These are phyloP conservation scores for Zizania latifolia DNA, from an alignment of 176 grass and related monocot genomes.

Conservation along the genomic window DNA sequence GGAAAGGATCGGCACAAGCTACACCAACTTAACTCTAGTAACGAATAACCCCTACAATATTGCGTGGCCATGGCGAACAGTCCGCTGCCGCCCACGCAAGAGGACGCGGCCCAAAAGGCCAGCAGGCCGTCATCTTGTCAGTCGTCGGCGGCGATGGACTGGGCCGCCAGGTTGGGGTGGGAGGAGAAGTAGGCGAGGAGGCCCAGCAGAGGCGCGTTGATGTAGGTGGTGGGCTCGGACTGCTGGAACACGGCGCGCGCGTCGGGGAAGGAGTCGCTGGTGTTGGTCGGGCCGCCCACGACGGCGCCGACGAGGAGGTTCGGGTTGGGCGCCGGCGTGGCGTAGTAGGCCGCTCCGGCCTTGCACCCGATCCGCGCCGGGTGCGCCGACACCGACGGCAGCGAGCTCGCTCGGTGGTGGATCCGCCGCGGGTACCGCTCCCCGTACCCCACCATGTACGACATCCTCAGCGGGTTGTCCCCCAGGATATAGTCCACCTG, in stretches of 20 bases:
- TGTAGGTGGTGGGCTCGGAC: conserved; percentile 85
- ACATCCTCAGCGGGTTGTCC: conserved; percentile 85
- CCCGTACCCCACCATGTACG: conserved; percentile 95
- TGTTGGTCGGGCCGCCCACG: conserved; percentile 72
- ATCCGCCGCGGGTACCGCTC: conserved; percentile 58
- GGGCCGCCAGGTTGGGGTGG: conserved; percentile 41
- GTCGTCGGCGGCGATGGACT: background rate
- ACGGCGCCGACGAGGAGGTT: conserved; percentile 76
- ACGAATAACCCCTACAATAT: too few species aligned
- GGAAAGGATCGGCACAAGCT: conserved; percentile 32
- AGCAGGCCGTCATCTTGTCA: background rate
- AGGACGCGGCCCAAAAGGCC: too few species aligned
- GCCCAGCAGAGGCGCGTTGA: conserved; percentile 76
- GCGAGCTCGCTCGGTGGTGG: conserved; percentile 82
- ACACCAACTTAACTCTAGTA: too few species aligned
- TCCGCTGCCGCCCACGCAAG: background rate
- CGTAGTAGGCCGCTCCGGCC: conserved; percentile 57
- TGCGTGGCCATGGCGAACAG: too few species aligned
- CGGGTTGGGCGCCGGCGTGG: conserved; percentile 53
- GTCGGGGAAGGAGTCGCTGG: conserved; percentile 65
- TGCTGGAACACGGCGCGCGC: conserved; percentile 67
- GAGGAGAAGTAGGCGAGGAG: conserved; percentile 77
- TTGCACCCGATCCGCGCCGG: conserved; percentile 63
- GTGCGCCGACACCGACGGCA: conserved; percentile 57
- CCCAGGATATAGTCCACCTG: conserved; percentile 93